phyloP scores from a whole-genome alignment of 192 early-diverging fungal genomes.

The Coemansia sp. region DNA sequence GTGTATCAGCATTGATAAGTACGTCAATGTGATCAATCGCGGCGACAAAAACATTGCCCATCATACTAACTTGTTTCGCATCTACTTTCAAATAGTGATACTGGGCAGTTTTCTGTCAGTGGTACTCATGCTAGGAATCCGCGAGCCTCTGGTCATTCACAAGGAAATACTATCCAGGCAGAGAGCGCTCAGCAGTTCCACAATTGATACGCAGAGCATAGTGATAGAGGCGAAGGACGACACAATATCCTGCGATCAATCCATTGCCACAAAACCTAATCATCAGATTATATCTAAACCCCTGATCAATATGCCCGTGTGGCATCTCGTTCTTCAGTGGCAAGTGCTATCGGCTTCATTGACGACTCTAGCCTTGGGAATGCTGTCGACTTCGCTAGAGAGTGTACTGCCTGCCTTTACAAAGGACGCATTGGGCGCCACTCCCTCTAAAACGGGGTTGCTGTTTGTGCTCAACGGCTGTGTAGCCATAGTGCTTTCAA shows the following conservation, averaged over 20 bases:
- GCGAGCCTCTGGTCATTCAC: constrained; percentile 33
- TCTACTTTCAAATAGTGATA: background rate
- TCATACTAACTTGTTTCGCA: background rate
- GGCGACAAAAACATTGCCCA: background rate
- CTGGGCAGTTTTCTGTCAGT: background rate
- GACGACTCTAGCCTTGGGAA: constrained; percentile 24
- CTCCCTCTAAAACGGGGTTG: constrained; percentile 31
- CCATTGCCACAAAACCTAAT: background rate
- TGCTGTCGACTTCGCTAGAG: constrained; percentile 33
- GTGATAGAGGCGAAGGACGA: background rate
- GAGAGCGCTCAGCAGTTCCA: background rate
- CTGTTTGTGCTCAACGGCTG: constrained; percentile 41
- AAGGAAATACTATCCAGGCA: constrained; percentile 7
- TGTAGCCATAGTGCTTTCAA: constrained; percentile 25
- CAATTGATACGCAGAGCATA: background rate
- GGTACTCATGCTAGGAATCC: constrained; percentile 25
- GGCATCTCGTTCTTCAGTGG: constrained; percentile 43
- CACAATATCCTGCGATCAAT: background rate
- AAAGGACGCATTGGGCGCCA: constrained; percentile 30
- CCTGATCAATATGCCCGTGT: constrained; percentile 23
- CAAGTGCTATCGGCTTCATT: constrained; percentile 41
- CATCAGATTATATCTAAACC: background rate
- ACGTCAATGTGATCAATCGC: constrained; percentile 3
- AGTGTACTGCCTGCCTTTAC: constrained; percentile 28
- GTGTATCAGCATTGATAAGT: constrained; percentile 39